Base-by-base conservation (phyloP, 2,329 filamentous ascomycete species). In the Leptodontidium sp. region DNA sequence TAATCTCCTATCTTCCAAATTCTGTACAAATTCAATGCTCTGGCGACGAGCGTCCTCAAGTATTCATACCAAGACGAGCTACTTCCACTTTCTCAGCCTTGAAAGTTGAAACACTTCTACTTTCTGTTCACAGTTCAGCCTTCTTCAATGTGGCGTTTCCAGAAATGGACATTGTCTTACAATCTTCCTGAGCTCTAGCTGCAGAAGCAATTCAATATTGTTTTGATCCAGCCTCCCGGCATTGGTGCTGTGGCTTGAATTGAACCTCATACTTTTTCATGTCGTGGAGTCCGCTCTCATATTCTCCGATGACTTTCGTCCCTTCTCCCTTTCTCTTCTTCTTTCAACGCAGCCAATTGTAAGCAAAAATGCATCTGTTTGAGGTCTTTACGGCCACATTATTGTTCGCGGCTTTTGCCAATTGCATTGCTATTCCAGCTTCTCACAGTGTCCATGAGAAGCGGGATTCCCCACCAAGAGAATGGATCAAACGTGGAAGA, bases 401-500 rank as follows among this genome's bases (percentile, higher is more conserved):
- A 14, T 12, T 52, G 11, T 52, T 24, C 21, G 59, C 43, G 43
- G 40, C 24, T 47, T 21, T 61, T 29, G 59, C 43, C 21, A 29
- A 49, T 29, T 29, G 24, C 62, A 38, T 40, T 57, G 49, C 15
- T 38, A 55, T 67, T 45, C 65, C 65, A n/a, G 29, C 35, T n/a
- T 62, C 58, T 38, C 66, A 73, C 67, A 66, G 66, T 4, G 12
- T 74, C 12, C 74, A 75, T 17, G 74, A 74, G 57, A 70, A 69
- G 43, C 70, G 74, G 26, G 45, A 67, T 21, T 55, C 49, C 4
- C 55, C 67, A n/a, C 24, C 68, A 4, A 67, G 65, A 35, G 65
- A 71, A 49, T 75, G 73, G 73, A 61, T 68, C 2, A 75, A 73
- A 32, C 68, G 61, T 14, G 67, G 64, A 61, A 70, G 67, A 17